Evolutionary conservation across 2,329 filamentous ascomycete species (phyloP).

Genomic region (Fusarium redolens): DNA sequence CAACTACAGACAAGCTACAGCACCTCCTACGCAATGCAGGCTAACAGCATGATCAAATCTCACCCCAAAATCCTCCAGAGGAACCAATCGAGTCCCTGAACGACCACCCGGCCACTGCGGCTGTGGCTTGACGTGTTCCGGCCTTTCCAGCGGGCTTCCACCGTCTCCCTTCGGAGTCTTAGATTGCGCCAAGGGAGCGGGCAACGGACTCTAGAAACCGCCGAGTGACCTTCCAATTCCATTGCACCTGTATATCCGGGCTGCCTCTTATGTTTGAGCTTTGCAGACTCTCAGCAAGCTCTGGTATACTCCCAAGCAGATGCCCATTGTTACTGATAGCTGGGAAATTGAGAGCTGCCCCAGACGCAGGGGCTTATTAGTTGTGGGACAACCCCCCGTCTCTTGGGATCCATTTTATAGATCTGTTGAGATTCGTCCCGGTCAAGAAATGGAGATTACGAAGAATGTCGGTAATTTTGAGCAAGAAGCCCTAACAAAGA

Average conservation of each 20-base stretch:
- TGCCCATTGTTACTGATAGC: background rate
- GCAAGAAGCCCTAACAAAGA: constrained; percentile 17
- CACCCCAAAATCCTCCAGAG: constrained; percentile 16
- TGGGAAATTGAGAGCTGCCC: constrained; percentile 26
- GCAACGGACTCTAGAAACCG: background rate
- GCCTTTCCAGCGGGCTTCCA: constrained; percentile 32
- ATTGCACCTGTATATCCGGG: background rate
- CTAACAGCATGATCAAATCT: constrained; percentile 30
- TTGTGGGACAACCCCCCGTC: constrained; percentile 41
- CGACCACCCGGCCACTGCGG: constrained; percentile 18
- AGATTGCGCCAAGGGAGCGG: constrained; percentile 20
- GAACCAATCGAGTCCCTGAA: constrained; percentile 20
- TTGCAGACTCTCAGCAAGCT: background rate
- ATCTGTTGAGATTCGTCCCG: constrained; percentile 38
- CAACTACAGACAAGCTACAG: constrained; percentile 9
- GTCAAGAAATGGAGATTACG: background rate
- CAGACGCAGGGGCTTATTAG: constrained; percentile 45
- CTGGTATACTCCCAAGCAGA: background rate
- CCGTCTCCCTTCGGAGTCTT: background rate
- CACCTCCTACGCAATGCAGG: constrained; percentile 15
- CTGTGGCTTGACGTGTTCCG: constrained; percentile 42
- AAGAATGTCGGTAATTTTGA: constrained; percentile 16
- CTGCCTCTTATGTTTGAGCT: background rate
- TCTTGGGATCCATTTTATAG: constrained; percentile 31
- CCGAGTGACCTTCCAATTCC: background rate